Conservation (phyloP, 139 green algal species). For the Closterium sp. region DNA sequence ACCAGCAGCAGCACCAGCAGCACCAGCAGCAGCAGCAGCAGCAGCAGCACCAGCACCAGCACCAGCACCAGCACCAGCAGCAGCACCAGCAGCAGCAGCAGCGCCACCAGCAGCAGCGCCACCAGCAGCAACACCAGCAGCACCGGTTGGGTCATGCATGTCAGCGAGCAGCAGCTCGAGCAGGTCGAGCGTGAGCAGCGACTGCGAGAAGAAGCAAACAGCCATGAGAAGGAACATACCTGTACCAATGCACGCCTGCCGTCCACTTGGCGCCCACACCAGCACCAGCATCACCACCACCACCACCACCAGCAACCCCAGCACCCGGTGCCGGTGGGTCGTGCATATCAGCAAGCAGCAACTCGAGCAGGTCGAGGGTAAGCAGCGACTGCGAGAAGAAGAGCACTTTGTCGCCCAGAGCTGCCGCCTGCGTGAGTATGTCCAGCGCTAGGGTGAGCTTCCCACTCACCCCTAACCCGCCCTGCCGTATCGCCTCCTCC, state of each 20-base stretch:
- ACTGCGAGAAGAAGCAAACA: background rate
- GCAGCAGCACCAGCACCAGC: too few relatives aligned
- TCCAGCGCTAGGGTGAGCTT: slow-evolving; percentile 39
- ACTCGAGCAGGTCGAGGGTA: slow-evolving; percentile 37
- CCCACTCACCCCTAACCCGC: background rate
- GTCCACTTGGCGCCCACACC: background rate
- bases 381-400: slow-evolving; percentile 37
- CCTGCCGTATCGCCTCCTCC: background rate
- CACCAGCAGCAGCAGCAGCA: background rate
- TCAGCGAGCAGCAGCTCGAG: too few relatives aligned
- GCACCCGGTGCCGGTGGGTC: too few relatives aligned
- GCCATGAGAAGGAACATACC: background rate
- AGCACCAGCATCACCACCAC: background rate
- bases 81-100: too few relatives aligned
- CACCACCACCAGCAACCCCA: background rate
- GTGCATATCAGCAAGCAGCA: background rate
- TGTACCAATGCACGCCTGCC: slow-evolving; percentile 17
- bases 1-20: background rate
- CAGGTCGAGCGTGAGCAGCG: background rate
- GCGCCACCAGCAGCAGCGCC: too few relatives aligned
- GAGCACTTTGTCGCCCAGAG: slow-evolving; percentile 28
- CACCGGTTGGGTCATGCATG: background rate
- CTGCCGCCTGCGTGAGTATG: slow-evolving; percentile 4
- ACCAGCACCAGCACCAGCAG: too few relatives aligned
- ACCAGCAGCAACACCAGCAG: background rate